Evolutionary conservation across 2,329 filamentous ascomycete species (phyloP).

Genomic region (Periglandula ipomoeae): DNA sequence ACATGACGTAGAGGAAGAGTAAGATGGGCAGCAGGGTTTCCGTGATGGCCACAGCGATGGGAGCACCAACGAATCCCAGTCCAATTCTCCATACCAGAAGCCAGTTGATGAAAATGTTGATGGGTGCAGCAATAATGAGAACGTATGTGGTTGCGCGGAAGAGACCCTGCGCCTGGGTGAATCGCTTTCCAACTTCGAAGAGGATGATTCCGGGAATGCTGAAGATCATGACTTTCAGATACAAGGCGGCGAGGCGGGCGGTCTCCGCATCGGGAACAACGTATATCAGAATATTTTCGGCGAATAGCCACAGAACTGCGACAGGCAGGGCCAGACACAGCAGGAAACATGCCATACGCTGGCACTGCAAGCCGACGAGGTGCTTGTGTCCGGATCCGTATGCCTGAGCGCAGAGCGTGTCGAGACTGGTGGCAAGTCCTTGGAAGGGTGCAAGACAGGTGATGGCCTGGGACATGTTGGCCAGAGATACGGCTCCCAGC

Average conservation of each 20-base stretch:
- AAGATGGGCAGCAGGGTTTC: conserved; percentile 68
- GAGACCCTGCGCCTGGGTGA: conserved; percentile 73
- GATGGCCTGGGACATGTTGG: conserved; percentile 72
- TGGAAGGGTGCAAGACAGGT: conserved; percentile 70
- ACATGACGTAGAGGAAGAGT: conserved; percentile 70
- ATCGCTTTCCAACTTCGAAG: conserved; percentile 73
- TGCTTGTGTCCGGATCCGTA: conserved; percentile 87
- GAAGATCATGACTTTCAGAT: conserved; percentile 61
- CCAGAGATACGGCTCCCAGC: conserved; percentile 35
- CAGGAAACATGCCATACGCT: conserved; percentile 73
- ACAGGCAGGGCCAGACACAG: conserved; percentile 65
- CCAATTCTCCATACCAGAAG: conserved; percentile 63
- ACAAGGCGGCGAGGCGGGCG: conserved; percentile 59
- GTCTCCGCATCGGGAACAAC: conserved; percentile 44
- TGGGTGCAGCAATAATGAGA: conserved; percentile 63
- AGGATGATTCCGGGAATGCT: conserved; percentile 68
- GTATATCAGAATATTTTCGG: conserved; percentile 51
- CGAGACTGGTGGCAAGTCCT: conserved; percentile 80
- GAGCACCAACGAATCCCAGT: conserved; percentile 70
- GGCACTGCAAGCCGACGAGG: conserved; percentile 74
- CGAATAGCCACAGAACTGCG: conserved; percentile 59
- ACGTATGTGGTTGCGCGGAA: conserved; percentile 74
- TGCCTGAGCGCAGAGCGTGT: conserved; percentile 88
- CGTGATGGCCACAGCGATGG: conserved; percentile 69
- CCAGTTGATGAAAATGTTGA: conserved; percentile 73